These are phyloP conservation scores for Pelargonium hybrid DNA, from an alignment of 441 rosid species.

Conservation along the genomic window DNA sequence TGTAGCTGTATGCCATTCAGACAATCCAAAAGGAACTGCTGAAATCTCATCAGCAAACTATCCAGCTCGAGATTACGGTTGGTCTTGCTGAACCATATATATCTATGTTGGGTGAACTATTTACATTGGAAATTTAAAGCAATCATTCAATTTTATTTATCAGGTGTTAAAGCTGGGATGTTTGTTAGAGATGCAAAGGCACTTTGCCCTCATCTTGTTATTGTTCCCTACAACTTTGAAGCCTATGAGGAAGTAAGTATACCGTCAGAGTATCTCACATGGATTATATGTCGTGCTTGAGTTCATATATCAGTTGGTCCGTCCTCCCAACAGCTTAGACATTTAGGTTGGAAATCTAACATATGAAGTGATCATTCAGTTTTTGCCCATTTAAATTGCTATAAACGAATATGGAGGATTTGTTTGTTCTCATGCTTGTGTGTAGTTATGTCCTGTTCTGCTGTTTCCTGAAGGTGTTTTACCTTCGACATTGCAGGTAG, in stretches of 20 bases:
- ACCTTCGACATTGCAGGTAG: constrained; percentile 46
- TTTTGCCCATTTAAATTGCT: not conserved
- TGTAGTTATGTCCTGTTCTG: not conserved
- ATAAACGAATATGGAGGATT: not conserved
- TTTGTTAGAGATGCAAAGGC: constrained; percentile 89
- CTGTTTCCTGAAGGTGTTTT: not conserved
- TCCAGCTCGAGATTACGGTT: constrained; percentile 83
- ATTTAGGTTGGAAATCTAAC: constrained; percentile 1
- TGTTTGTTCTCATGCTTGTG: not conserved
- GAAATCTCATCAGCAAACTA: constrained; percentile 96
- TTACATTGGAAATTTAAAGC: constrained; percentile 11
- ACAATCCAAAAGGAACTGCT: constrained; percentile 87
- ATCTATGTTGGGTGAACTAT: not conserved
- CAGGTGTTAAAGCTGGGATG: constrained; percentile 86
- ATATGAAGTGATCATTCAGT: not conserved
- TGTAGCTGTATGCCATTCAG: constrained; percentile 87
- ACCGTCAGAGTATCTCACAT: constrained; percentile 8
- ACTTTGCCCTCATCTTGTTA: constrained; percentile 69
- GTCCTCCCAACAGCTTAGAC: not conserved
- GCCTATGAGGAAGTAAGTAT: constrained; percentile 71
- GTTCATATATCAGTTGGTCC: not conserved
- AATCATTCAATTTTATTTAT: constrained; percentile 7
- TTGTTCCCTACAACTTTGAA: constrained; percentile 80
- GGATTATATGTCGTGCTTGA: constrained; percentile 7
- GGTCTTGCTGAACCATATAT: constrained; percentile 26